A percentile compares a stretch with the other conserved stretches of the same genome.
phyloP scores from a whole-genome alignment of 352 stramenopile genomes.

The Proteromonas lacertae region DNA sequence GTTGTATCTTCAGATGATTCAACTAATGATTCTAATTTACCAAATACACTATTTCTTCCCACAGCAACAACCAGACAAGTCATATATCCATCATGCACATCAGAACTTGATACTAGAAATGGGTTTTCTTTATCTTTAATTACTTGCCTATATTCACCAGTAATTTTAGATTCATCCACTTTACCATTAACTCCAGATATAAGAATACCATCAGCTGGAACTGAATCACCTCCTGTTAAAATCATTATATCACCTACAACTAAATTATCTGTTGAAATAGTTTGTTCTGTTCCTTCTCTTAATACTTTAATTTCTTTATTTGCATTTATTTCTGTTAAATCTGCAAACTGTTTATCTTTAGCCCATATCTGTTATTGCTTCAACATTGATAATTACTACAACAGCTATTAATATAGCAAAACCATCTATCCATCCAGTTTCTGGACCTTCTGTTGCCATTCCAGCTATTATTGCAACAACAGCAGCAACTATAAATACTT shows the following conservation, averaged over 20 bases:
- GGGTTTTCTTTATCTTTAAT: constrained; percentile 13
- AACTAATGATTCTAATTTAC: constrained; percentile 50
- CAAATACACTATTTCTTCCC: constrained; percentile 14
- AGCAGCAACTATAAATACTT: constrained; percentile 40
- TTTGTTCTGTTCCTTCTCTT: not conserved
- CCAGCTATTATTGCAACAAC: constrained; percentile 27
- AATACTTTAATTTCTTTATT: constrained; percentile 22
- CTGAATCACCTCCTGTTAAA: constrained; percentile 52
- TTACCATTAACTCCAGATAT: constrained; percentile 56
- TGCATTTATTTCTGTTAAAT: constrained; percentile 36
- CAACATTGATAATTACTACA: constrained; percentile 61
- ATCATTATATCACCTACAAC: constrained; percentile 40
- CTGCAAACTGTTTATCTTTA: constrained; percentile 36
- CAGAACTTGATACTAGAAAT: not conserved
- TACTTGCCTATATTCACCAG: constrained; percentile 56
- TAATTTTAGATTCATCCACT: constrained; percentile 73
- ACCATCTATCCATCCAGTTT: constrained; percentile 62
- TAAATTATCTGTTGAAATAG: no score
- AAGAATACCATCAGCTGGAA: constrained; percentile 65
- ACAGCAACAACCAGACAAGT: not conserved
- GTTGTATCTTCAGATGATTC: constrained; percentile 34
- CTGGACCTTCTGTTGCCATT: constrained; percentile 11
- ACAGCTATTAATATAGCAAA: constrained; percentile 64
- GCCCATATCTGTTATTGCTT: constrained; percentile 67
- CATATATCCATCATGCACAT: not conserved